Conservation (phyloP, 2,329 filamentous ascomycete species). For the Alternaria tenuissima region DNA sequence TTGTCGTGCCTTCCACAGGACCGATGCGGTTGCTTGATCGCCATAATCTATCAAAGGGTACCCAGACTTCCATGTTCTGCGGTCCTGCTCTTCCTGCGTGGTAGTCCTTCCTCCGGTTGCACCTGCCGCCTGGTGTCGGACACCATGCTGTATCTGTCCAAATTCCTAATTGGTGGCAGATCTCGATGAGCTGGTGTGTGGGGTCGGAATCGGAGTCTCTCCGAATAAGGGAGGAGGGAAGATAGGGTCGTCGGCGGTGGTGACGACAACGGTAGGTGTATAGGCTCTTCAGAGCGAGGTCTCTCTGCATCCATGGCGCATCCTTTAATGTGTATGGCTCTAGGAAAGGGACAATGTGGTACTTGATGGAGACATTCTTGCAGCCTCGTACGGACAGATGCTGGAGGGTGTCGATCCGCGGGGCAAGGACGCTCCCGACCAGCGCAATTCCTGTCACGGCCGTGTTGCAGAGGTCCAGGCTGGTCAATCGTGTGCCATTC, state of each 20-base stretch:
- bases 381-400: conserved; percentile 69
- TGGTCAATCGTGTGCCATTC: conserved; percentile 64
- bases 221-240: conserved; percentile 63
- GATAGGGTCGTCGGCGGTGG: conserved; percentile 66
- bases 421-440: conserved; percentile 62
- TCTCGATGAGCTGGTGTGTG: conserved; percentile 66
- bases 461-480: conserved; percentile 68
- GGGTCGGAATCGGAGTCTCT: conserved; percentile 68
- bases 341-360: conserved; percentile 68
- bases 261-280: conserved; percentile 71
- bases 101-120: conserved; percentile 65
- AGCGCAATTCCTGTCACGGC: conserved; percentile 66
- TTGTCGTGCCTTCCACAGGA: conserved; percentile 44
- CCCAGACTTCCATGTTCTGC: conserved; percentile 66
- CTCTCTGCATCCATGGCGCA: conserved; percentile 53
- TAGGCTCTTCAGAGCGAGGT: conserved; percentile 65
- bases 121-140: conserved; percentile 65
- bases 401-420: conserved; percentile 63
- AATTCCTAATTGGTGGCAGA: conserved; percentile 66
- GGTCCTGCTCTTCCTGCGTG: conserved; percentile 64
- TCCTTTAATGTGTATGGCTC: conserved; percentile 54
- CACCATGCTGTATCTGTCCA: conserved; percentile 71
- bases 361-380: conserved; percentile 71
- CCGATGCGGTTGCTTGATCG: conserved; percentile 67
- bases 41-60: conserved; percentile 69